Percentiles rank a stretch among this genome's conserved stretches.
Conservation (phyloP, 2,329 filamentous ascomycete species). For the Hypoxylon sp. region DNA sequence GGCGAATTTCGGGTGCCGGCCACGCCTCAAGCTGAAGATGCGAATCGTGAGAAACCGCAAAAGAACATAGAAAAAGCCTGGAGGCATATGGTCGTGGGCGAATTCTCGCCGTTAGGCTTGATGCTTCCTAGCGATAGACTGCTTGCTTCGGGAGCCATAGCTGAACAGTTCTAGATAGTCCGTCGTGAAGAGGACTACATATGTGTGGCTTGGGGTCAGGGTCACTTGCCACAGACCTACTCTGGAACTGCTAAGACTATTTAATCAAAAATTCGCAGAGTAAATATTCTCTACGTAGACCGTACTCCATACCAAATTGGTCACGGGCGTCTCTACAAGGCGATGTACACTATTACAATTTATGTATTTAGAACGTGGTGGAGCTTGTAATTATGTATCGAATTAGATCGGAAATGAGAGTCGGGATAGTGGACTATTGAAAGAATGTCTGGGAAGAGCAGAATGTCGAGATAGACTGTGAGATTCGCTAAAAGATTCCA, state of each 20-base stretch:
- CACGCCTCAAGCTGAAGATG: neutral
- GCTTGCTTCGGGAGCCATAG: constrained; percentile 11
- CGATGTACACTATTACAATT: neutral
- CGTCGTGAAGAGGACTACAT: constrained; percentile 7
- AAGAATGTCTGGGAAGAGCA: neutral
- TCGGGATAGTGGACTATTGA: neutral
- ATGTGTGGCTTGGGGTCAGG: constrained; percentile 16
- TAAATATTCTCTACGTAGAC: too few relatives aligned
- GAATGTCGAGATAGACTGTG: constrained; percentile 15
- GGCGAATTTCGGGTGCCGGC: neutral
- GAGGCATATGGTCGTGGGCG: neutral
- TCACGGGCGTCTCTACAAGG: constrained; percentile 22
- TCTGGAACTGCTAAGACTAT: constrained; percentile 9
- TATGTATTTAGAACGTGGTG: neutral
- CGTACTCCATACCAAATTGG: constrained; percentile 20
- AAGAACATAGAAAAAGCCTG: neutral
- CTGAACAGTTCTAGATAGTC: constrained; percentile 16
- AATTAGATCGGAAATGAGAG: neutral
- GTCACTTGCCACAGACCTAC: constrained; percentile 7
- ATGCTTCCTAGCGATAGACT: constrained; percentile 9
- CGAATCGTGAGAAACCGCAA: neutral
- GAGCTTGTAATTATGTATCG: neutral
- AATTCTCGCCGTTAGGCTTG: neutral
- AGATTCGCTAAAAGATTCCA: constrained; percentile 18
- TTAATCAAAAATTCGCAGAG: too few relatives aligned